Evolutionary conservation across 1,284 basidiomycete species (phyloP).

Genomic region (Ceratobasidium sp.): DNA sequence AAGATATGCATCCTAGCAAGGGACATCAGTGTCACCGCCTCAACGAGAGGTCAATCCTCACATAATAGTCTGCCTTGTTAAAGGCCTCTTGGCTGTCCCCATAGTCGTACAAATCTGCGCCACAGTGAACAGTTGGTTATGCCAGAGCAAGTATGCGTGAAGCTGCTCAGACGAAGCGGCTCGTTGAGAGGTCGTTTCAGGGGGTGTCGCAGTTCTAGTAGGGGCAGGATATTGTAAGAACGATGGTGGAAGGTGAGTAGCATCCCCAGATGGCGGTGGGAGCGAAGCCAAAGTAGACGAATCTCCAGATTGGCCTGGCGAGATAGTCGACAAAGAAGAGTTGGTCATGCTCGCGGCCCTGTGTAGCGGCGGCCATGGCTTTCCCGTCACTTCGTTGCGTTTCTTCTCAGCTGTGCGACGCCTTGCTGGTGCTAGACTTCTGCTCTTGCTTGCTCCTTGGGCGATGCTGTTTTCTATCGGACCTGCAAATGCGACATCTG

Average conservation of each 20-base stretch:
- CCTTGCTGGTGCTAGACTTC: conserved; percentile 10
- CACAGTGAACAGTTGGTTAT: conserved; percentile 13
- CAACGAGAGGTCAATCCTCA: background rate
- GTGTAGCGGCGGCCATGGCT: conserved; percentile 28
- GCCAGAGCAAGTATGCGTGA: conserved; percentile 34
- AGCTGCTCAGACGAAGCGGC: background rate
- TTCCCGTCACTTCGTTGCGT: conserved; percentile 21
- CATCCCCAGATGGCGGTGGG: background rate
- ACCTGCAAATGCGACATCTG: too few species aligned
- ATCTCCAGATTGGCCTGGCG: too few species aligned
- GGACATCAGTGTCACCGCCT: background rate
- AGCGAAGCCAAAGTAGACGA: background rate
- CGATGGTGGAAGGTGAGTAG: background rate
- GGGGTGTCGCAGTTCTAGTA: background rate
- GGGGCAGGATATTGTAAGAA: background rate
- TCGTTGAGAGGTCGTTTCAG: too few species aligned
- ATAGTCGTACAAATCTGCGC: conserved; percentile 25
- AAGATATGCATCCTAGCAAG: background rate
- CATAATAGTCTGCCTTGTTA: conserved; percentile 13
- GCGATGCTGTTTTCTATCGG: background rate
- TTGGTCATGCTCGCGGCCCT: background rate
- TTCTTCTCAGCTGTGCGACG: conserved; percentile 13
- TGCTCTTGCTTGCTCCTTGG: conserved; percentile 4
- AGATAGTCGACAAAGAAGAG: too few species aligned
- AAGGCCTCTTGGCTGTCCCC: conserved; percentile 1